Evolutionary conservation across 2,329 filamentous ascomycete species (phyloP), one percentile per base, ranked within the genome.

Genomic region (Talaromyces atroroseus): DNA sequence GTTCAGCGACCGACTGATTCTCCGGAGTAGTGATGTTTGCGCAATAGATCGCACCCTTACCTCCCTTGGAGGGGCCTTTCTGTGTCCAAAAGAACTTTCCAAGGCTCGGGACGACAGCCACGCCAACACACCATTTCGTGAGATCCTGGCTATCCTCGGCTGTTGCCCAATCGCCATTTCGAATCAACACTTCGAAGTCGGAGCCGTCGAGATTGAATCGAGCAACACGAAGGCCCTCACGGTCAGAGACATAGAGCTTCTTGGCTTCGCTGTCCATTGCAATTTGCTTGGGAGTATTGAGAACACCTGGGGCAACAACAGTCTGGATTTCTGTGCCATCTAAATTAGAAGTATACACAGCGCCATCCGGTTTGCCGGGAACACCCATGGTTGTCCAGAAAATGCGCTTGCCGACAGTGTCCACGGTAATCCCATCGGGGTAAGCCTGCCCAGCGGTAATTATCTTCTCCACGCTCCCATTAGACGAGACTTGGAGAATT

Each of bases 41-140:
- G 4, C 72, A 68, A 63, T 81, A 81, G 45, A 86, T 82, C 3
- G 77, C 73, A 0, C 83, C 83, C 42, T 74, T 64, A 1, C 66
- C 68, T 0, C 71, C 74, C 64, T 84, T 85, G 2, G 76, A 74
- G 0, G 73, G 68, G 0, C 83, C 82, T 62, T 85, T 85, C 52
- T 85, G 82, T 0, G 79, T 81, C 82, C 82, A 86, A 71, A 80
- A 85, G 47, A 85, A 71, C 44, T 76, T 74, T 14, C 74, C 73
- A 1, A 68, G 66, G 0, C 65, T 58, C 0, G 68, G 67, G 2
- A 76, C 75, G 0, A 85, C 71, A 0, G 77, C 66, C 40, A 86
- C 74, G 1, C 83, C 82, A 8, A 85, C 82, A 54, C 80, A 82
- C 80, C 80, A 83, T 3, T 71, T 65, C 23, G 58, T 63, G 42